These are phyloP conservation scores for Phytophthora capsici DNA, from an alignment of 352 stramenopile genomes.

Conservation along the genomic window DNA sequence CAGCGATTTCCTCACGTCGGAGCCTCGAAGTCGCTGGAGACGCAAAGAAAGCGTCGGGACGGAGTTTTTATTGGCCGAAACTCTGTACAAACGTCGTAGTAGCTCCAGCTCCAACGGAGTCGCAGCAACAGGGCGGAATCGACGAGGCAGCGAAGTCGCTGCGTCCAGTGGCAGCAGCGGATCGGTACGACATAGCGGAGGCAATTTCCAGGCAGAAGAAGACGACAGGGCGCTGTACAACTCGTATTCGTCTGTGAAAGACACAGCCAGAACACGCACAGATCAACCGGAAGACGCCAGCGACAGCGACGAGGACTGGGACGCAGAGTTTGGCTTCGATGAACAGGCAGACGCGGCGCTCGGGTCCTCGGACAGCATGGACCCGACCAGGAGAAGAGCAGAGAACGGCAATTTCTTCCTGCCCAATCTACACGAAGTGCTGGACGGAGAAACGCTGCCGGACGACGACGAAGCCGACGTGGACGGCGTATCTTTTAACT, in stretches of 20 bases:
- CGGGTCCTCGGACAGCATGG: conserved; percentile 48
- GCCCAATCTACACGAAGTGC: conserved; percentile 76
- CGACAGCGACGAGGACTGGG: conserved; percentile 62
- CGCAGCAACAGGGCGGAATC: conserved; percentile 3
- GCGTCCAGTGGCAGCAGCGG: conserved; percentile 23
- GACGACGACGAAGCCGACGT: conserved; percentile 53
- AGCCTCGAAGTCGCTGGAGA: conserved; percentile 33
- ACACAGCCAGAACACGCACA: conserved; percentile 2
- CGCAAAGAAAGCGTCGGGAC: conserved; percentile 43
- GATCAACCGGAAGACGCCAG: conserved; percentile 14
- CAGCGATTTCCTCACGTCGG: conserved; percentile 50
- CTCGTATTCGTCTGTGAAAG: conserved; percentile 31
- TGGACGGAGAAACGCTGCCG: conserved; percentile 70
- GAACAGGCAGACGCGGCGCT: conserved; percentile 47
- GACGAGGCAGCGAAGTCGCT: conserved; percentile 24
- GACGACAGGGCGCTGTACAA: conserved; percentile 28
- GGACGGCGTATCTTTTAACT: conserved; percentile 33
- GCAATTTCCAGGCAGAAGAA: conserved; percentile 21
- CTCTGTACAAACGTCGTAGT: conserved; percentile 34
- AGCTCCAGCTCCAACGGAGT: conserved; percentile 40
- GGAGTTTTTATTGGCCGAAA: conserved; percentile 31
- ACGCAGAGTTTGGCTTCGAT: conserved; percentile 83
- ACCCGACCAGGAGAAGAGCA: conserved; percentile 59
- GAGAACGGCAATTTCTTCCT: conserved; percentile 89
- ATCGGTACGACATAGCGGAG: conserved; percentile 28